Evolutionary conservation across 345 rosid genomes (phyloP).

Genomic region (Lagerstroemia speciosa): DNA sequence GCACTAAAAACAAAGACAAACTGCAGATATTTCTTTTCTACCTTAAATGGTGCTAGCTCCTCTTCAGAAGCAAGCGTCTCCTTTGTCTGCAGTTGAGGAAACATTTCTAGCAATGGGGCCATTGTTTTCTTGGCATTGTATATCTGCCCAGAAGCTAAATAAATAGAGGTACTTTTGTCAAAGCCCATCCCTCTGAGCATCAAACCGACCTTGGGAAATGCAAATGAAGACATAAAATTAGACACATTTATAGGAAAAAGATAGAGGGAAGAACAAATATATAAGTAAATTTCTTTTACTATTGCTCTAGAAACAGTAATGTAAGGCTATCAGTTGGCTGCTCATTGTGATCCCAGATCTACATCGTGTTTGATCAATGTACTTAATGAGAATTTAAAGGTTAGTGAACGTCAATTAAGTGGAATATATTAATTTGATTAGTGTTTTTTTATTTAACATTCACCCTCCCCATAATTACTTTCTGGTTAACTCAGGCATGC

Average conservation of each 20-base stretch:
- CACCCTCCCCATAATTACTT: not conserved
- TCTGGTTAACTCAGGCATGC: not conserved
- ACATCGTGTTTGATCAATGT: not conserved
- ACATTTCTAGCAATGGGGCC: slow-evolving; percentile 94
- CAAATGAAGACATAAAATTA: slow-evolving; percentile 12
- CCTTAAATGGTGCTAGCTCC: slow-evolving; percentile 88
- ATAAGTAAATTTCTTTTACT: not conserved
- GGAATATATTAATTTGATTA: not conserved
- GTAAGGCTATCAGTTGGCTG: not conserved
- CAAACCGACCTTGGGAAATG: slow-evolving; percentile 65
- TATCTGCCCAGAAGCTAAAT: slow-evolving; percentile 91
- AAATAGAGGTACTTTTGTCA: slow-evolving; percentile 72
- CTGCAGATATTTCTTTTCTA: slow-evolving; percentile 13
- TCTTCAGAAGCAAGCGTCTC: slow-evolving; percentile 81
- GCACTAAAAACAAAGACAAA: not conserved
- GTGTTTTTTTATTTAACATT: not conserved
- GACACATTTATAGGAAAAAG: not conserved
- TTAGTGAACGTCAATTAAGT: not conserved
- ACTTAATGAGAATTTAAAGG: not conserved
- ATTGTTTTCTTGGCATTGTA: slow-evolving; percentile 80
- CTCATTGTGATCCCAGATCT: not conserved
- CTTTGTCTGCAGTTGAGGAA: slow-evolving; percentile 85
- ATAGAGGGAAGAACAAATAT: not conserved
- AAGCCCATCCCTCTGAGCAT: slow-evolving; percentile 99
- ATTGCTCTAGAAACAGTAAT: not conserved